Percentiles rank a stretch among this genome's conserved stretches.
Conservation (phyloP, 139 green algal species). For the Chlorokybus atmophyticus region DNA sequence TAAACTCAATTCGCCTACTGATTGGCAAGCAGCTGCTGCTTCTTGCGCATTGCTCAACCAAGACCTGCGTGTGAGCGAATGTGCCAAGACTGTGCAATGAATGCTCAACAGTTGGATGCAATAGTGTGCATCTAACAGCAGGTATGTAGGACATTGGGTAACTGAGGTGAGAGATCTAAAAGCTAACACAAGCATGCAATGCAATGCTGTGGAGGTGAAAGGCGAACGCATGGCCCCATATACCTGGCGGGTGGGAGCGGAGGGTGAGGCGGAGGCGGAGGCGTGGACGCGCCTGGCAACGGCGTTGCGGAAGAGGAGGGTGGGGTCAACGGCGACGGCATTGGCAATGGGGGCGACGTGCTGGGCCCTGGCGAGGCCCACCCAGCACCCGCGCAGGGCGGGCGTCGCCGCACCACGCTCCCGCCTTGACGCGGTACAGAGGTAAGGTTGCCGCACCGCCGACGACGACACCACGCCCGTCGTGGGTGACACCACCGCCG, state of each 20-base stretch:
- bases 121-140: no score
- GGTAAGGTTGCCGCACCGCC: background rate
- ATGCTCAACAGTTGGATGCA: no score
- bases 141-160: background rate
- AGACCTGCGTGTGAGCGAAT: no score
- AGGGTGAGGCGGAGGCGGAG: background rate
- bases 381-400: background rate
- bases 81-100: no score
- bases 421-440: background rate
- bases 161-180: background rate
- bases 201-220: background rate
- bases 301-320: background rate
- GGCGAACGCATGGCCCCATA: background rate
- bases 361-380: background rate
- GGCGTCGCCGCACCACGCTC: background rate
- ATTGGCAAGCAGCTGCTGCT: no score
- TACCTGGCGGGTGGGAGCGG: no score
- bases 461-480: no score
- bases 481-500: no score
- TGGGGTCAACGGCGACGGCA: background rate
- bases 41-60: no score
- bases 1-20: no score
- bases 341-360: background rate
- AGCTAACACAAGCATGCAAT: background rate
- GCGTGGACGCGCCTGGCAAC: background rate